Evolutionary conservation across 768 basidiomycete genomes (phyloP), one percentile per base, ranked within the genome.

Genomic region (Calocybe cyanea): DNA sequence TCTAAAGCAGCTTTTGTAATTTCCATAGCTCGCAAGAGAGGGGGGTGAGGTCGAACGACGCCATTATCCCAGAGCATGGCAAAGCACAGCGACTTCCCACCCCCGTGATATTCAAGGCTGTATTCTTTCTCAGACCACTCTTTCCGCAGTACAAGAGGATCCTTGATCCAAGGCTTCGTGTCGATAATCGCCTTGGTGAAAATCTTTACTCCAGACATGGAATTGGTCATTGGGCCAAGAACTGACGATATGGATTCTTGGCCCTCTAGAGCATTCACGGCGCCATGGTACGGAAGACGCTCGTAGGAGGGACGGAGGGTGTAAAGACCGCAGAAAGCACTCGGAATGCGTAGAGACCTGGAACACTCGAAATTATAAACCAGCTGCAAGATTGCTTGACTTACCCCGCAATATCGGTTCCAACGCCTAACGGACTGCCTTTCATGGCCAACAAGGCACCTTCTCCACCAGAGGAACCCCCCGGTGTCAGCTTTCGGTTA

Each of bases 391-490:
- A 13, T 14, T 19, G 15, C 21, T 8, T 19, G 25, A 50, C 69
- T 25, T 30, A 80, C 78, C 79, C 78, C 45, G 75, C 77, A 33
- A 83, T 75, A 57, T 83, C 83, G 1, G 83, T 80, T 3, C 82
- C 83, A 3, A 84, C 69, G 4, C 82, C 82, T 1, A 86, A 55
- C 3, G 75, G 74, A 37, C 75, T 75, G 10, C 83, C 82, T 49
- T 72, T 75, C 65, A 83, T 65, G 0, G 75, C 83, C 2, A 85
- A 48, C 0, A 85, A 65, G 0, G 83, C 81, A 7, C 78, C 78
- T 63, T 86, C 85, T 1, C 85, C 85, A 1, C 84, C 85, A 1
- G 77, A 78, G 0, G 80, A 83, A 2, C 84, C 85, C 1, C 85
- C 85, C 2, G 71, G 65, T 1, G 78, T 82, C 28, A 83, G 64